phyloP scores from a whole-genome alignment of 176 grass and related monocot genomes.

The Aegilops umbellulata region DNA sequence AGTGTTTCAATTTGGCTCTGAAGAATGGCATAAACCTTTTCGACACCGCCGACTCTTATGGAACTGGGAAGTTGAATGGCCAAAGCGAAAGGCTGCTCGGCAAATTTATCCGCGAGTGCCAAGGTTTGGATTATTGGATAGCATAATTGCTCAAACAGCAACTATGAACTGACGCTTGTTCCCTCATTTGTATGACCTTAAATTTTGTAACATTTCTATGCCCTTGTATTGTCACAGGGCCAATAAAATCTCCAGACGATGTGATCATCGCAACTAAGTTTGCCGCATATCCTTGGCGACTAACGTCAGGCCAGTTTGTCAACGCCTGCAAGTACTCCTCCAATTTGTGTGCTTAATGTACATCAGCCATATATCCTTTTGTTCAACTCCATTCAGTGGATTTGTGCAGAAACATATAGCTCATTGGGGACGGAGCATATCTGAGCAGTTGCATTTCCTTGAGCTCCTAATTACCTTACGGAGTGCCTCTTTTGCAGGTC shows the following conservation, averaged over 20 bases:
- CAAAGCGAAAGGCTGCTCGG: conserved; percentile 85
- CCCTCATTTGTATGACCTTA: background rate
- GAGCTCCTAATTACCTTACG: background rate
- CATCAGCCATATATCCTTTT: conserved; percentile 22
- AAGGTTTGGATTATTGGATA: conserved; percentile 37
- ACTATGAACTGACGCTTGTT: background rate
- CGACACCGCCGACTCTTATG: conserved; percentile 96
- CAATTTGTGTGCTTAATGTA: conserved; percentile 57
- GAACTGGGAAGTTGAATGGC: conserved; percentile 80
- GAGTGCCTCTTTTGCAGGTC: conserved; percentile 45
- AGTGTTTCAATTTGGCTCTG: conserved; percentile 75
- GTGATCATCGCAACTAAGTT: conserved; percentile 94
- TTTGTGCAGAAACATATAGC: background rate
- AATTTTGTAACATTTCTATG: background rate
- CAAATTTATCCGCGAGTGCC: conserved; percentile 70
- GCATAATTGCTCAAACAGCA: background rate
- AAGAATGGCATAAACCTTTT: conserved; percentile 85
- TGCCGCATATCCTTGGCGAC: conserved; percentile 90
- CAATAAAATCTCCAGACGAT: conserved; percentile 47
- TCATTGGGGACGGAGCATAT: background rate
- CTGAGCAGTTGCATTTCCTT: background rate
- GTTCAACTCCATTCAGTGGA: background rate
- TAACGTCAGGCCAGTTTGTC: conserved; percentile 96
- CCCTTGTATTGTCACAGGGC: conserved; percentile 31
- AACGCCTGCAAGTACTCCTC: conserved; percentile 90